Conservation (phyloP, 2,329 filamentous ascomycete species). For the Cladosporium sp. region DNA sequence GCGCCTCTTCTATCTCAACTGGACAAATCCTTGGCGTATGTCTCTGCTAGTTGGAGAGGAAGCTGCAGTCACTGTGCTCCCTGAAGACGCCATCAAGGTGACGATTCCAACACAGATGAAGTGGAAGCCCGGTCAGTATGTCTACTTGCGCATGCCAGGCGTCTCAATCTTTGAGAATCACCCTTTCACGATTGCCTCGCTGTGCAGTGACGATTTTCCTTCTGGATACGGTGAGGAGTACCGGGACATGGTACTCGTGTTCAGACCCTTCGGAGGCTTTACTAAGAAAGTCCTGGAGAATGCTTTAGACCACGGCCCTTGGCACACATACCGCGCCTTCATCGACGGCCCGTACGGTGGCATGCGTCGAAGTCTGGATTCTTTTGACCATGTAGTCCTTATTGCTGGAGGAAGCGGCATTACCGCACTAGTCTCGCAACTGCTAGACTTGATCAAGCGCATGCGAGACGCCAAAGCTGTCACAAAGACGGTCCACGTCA, state of each 20-base stretch:
- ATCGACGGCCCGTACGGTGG: slow-evolving; percentile 94
- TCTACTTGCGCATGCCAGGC: slow-evolving; percentile 91
- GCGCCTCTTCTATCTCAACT: slow-evolving; percentile 84
- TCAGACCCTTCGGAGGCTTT: slow-evolving; percentile 88
- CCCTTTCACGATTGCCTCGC: slow-evolving; percentile 89
- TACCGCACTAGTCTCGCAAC: slow-evolving; percentile 86
- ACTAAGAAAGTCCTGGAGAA: slow-evolving; percentile 81
- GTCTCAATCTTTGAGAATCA: slow-evolving; percentile 91
- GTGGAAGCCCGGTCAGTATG: slow-evolving; percentile 92
- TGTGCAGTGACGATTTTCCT: slow-evolving; percentile 90
- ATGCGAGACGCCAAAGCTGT: slow-evolving; percentile 95
- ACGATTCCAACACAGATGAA: slow-evolving; percentile 90
- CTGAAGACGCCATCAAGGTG: slow-evolving; percentile 92
- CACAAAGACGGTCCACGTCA: slow-evolving; percentile 82
- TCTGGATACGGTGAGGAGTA: slow-evolving; percentile 88
- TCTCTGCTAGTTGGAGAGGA: slow-evolving; percentile 89
- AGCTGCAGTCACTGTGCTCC: slow-evolving; percentile 82
- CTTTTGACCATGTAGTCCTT: slow-evolving; percentile 90
- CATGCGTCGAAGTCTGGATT: slow-evolving; percentile 84
- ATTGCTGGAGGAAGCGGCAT: slow-evolving; percentile 94
- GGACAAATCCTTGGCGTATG: slow-evolving; percentile 75
- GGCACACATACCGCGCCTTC: slow-evolving; percentile 89
- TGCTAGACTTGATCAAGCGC: slow-evolving; percentile 91
- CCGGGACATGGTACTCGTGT: slow-evolving; percentile 85
- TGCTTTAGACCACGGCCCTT: slow-evolving; percentile 80